Evolutionary conservation across 2,329 filamentous ascomycete species (phyloP).

Genomic region (Fusarium armeniacum): DNA sequence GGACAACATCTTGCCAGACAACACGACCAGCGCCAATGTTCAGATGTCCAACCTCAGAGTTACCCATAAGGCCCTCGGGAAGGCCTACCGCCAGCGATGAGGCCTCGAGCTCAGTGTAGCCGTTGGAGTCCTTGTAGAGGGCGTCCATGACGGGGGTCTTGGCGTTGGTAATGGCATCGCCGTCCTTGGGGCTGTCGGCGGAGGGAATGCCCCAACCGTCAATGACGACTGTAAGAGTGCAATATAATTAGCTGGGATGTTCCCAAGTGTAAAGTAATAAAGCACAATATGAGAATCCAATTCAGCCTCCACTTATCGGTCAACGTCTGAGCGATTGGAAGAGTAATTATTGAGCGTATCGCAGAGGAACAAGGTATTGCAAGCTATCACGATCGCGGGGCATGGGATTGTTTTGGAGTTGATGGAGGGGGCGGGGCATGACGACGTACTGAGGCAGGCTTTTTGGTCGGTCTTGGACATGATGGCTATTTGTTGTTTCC

Average conservation of each 20-base stretch:
- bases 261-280: constrained; percentile 69
- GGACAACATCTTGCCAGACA: constrained; percentile 98
- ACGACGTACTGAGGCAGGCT: constrained; percentile 71
- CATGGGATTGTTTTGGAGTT: constrained; percentile 44
- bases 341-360: constrained; percentile 43
- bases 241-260: constrained; percentile 71
- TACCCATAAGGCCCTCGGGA: constrained; percentile 97
- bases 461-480: constrained; percentile 71
- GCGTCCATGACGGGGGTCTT: constrained; percentile 96
- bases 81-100: constrained; percentile 96
- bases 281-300: constrained; percentile 63
- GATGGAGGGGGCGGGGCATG: constrained; percentile 50
- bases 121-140: constrained; percentile 84
- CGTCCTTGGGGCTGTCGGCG: constrained; percentile 83
- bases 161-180: constrained; percentile 95
- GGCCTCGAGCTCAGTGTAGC: constrained; percentile 93
- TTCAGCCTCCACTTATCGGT: constrained; percentile 46
- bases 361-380: constrained; percentile 34
- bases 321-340: constrained; percentile 31
- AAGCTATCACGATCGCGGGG: constrained; percentile 40
- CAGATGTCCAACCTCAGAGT: constrained; percentile 97
- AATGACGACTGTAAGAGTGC: constrained; percentile 84
- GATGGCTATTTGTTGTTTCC: constrained; percentile 45
- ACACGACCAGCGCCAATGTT: constrained; percentile 98
- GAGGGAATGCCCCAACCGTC: constrained; percentile 96